A percentile compares a stretch with the other conserved stretches of the same genome.
phyloP scores from a whole-genome alignment of 345 rosid species.

The Gossypium bickii region DNA sequence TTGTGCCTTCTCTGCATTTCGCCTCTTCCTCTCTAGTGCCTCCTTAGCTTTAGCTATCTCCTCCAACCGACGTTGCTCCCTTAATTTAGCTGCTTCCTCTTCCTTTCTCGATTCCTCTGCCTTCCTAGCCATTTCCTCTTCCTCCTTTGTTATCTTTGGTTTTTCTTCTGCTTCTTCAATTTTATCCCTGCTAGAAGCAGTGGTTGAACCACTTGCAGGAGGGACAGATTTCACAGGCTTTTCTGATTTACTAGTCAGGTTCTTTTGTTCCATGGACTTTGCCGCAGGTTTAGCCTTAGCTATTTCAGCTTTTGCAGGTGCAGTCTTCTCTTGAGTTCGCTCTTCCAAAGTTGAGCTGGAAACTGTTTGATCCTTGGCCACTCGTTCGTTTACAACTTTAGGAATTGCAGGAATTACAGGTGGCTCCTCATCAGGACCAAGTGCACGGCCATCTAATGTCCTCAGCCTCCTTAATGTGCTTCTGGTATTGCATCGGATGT shows the following conservation, averaged over 20 bases:
- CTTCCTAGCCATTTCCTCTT: slow-evolving; percentile 62
- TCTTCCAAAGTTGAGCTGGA: slow-evolving; percentile 25
- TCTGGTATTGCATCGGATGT: slow-evolving; percentile 50
- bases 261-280: slow-evolving; percentile 23
- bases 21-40: slow-evolving; percentile 74
- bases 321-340: slow-evolving; percentile 26
- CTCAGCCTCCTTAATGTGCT: slow-evolving; percentile 66
- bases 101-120: slow-evolving; percentile 69
- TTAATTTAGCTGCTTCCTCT: slow-evolving; percentile 59
- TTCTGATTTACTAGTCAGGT: slow-evolving; percentile 35
- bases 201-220: slow-evolving; percentile 22
- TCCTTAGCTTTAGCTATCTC: slow-evolving; percentile 80
- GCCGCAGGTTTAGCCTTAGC: neutral
- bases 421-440: slow-evolving; percentile 74
- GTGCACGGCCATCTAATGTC: slow-evolving; percentile 79
- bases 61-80: slow-evolving; percentile 66
- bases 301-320: neutral
- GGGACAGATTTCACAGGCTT: slow-evolving; percentile 35
- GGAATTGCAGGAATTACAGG: slow-evolving; percentile 47
- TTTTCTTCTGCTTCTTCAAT: slow-evolving; percentile 43
- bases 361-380: slow-evolving; percentile 29
- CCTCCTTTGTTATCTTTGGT: slow-evolving; percentile 58
- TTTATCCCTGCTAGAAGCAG: slow-evolving; percentile 39
- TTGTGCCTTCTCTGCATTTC: slow-evolving; percentile 70
- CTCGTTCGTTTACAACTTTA: slow-evolving; percentile 1